Base-by-base conservation (phyloP, 2,329 filamentous ascomycete genomes). In the Sclerotinia nivalis region DNA sequence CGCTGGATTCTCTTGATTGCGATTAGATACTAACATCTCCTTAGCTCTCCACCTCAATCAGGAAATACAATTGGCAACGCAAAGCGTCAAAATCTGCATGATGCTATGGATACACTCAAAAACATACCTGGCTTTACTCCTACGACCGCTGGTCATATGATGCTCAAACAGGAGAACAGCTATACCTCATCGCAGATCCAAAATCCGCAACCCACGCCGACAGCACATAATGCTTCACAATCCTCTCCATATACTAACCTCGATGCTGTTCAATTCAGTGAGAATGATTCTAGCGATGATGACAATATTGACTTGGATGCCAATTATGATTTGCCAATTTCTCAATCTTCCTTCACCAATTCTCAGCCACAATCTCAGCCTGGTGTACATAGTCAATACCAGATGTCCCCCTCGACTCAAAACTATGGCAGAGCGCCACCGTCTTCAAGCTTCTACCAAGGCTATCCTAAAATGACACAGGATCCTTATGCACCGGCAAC, bases 211-310 rank as follows among this genome's bases (percentile, higher is more conserved):
- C 0, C 13, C 18, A 3, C 22, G n/a, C 13, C n/a, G 20, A 2
- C 22, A 52, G 7, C 25, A 20, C 20, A 22, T 1, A 40, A 28
- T 40, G 2, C 47, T 25, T 10, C 22, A 40, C 47, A 64, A 7
- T 20, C 13, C 4, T 25, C 31, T 64, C 13, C 47, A 15, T 8
- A 40, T 13, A 64, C 7, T 10, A 40, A 22, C 15, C 8, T 37
- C 0, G 22, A 28, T 52, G 22, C 45, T 52, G 31, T 52, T 18
- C 47, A 25, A 15, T 52, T 64, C 31, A 40, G n/a, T 20, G 47
- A 64, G 15, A 34, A 64, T 64, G 47, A 64, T 20, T 64, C 52
- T 25, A 52, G 61, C n/a, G 61, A 64, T 40, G 47, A 64, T 34
- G 47, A 64, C 20, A 37, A 52, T 28, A 40, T 64, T 40, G 61